These are phyloP conservation scores for Trametes villosa DNA, from an alignment of 768 basidiomycete genomes.

Conservation along the genomic window DNA sequence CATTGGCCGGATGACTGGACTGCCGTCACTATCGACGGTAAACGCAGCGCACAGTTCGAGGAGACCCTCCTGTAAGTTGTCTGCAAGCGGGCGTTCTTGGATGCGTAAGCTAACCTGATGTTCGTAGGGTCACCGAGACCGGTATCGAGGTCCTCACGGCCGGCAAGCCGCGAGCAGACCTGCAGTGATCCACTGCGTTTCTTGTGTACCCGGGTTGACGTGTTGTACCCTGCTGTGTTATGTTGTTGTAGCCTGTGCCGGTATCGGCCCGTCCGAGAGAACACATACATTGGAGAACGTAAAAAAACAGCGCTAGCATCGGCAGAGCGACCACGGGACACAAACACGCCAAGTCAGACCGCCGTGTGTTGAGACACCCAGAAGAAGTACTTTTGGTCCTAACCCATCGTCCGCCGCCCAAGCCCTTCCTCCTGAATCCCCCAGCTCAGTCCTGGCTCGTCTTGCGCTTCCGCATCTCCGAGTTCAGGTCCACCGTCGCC, in stretches of 20 bases:
- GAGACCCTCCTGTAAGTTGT: constrained; percentile 87
- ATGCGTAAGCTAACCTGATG: constrained; percentile 12
- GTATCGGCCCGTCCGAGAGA: neutral
- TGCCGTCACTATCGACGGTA: constrained; percentile 89
- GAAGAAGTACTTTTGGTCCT: too few relatives aligned
- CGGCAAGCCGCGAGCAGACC: constrained; percentile 40
- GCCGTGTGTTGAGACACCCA: too few relatives aligned
- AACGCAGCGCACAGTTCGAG: constrained; percentile 94
- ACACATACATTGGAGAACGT: neutral
- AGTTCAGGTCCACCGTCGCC: constrained; percentile 70
- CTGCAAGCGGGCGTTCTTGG: neutral
- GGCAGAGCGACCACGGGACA: too few relatives aligned
- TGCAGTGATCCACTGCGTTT: constrained; percentile 19
- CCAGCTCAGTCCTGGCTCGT: neutral
- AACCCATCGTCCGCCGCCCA: too few relatives aligned
- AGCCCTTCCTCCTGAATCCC: neutral
- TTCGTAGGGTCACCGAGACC: constrained; percentile 81
- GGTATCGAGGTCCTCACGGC: constrained; percentile 89
- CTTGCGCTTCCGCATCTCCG: constrained; percentile 51
- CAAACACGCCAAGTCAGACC: too few relatives aligned
- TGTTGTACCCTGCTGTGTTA: neutral
- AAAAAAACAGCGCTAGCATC: too few relatives aligned
- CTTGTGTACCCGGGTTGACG: constrained; percentile 1
- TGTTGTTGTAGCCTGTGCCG: neutral
- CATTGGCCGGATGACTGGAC: constrained; percentile 99